Evolutionary conservation across 331 rosid genomes (phyloP).

Genomic region (Cydonia oblonga): DNA sequence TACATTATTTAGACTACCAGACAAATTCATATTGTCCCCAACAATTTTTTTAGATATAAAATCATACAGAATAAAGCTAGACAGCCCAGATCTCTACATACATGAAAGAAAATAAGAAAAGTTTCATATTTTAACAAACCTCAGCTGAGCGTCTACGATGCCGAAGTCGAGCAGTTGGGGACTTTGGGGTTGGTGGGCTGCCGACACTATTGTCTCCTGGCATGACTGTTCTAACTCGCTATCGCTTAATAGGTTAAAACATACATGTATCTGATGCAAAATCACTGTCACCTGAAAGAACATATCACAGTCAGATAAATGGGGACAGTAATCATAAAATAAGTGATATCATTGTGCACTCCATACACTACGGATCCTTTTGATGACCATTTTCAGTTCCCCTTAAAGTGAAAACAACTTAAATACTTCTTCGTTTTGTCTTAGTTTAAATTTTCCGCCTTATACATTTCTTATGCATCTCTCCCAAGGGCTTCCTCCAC

Average conservation of each 20-base stretch:
- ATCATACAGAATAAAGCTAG: neutral
- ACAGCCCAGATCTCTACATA: neutral
- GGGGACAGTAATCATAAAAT: neutral
- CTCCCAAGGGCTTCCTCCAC: no score
- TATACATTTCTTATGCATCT: no score
- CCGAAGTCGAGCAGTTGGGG: constrained; percentile 41
- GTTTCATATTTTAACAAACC: constrained; percentile 32
- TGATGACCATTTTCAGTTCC: no score
- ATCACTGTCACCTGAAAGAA: constrained; percentile 32
- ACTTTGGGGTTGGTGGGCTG: constrained; percentile 28
- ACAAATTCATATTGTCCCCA: constrained; percentile 8
- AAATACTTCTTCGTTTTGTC: no score
- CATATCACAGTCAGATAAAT: neutral
- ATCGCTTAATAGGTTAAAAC: constrained; percentile 21
- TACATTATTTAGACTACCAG: neutral
- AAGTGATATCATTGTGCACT: neutral
- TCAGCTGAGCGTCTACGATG: constrained; percentile 88
- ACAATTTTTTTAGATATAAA: neutral
- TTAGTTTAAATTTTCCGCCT: no score
- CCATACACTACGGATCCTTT: neutral
- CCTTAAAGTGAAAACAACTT: no score
- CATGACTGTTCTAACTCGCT: constrained; percentile 45
- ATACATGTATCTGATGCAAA: constrained; percentile 17
- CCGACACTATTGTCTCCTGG: constrained; percentile 41
- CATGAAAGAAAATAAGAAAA: constrained; percentile 1